Conservation (phyloP, 345 rosid species). For the Moricandia arvensis region DNA sequence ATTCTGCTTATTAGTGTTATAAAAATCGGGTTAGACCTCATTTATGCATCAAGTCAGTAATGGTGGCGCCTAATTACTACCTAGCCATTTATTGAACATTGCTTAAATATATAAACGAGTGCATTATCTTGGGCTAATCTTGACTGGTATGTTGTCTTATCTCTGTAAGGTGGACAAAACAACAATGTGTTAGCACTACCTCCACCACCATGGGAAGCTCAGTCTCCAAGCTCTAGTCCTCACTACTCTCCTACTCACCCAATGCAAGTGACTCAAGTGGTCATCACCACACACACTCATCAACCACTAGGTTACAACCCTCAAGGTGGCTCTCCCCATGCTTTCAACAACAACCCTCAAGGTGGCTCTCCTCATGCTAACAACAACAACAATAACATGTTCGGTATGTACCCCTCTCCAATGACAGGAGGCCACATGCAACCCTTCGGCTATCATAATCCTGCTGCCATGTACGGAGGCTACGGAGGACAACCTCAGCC, state of each 20-base stretch:
- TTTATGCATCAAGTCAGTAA: no score
- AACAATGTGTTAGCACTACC: slow-evolving; percentile 54
- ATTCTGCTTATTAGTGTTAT: no score
- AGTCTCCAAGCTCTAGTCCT: slow-evolving; percentile 55
- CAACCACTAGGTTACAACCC: slow-evolving; percentile 54
- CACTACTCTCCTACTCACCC: slow-evolving; percentile 48
- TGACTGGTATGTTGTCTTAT: neutral
- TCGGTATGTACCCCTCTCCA: slow-evolving; percentile 69
- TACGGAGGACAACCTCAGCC: slow-evolving; percentile 52
- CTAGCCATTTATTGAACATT: neutral
- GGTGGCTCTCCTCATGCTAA: slow-evolving; percentile 42
- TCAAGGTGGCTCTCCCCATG: slow-evolving; percentile 46
- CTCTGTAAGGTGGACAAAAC: slow-evolving; percentile 35
- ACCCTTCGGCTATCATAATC: slow-evolving; percentile 15
- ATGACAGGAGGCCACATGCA: slow-evolving; percentile 27
- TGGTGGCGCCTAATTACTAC: no score
- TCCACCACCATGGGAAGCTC: slow-evolving; percentile 98
- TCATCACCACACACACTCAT: slow-evolving; percentile 49
- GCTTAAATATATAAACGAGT: neutral
- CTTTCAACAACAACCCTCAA: slow-evolving; percentile 47
- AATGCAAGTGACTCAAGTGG: slow-evolving; percentile 71
- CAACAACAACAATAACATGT: slow-evolving; percentile 47
- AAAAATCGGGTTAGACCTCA: no score
- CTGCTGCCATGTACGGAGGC: slow-evolving; percentile 26
- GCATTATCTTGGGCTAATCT: neutral